Evolutionary conservation across 164 flowering plant genomes (phyloP), one percentile per base, ranked within the genome.

Genomic region (Stephania yunnanensis): DNA sequence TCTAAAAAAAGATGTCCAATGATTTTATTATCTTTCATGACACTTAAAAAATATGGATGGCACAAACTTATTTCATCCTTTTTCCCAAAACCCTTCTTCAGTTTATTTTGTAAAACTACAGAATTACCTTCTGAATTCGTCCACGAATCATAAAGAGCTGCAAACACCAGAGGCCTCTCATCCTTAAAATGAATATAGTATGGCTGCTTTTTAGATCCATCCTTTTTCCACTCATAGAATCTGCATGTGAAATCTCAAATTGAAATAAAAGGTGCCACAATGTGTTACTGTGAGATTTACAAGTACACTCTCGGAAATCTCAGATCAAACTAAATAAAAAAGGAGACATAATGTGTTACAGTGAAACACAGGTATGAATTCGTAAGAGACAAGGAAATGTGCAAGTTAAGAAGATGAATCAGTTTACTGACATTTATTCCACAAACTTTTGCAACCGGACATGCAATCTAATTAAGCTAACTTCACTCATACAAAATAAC

Each of bases 201-300:
- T 30, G 99, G 98, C 85, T 93, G 98, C 87, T 88, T 93, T 79
- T 81, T 91, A 3, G 94, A 80, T 13, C 97, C 94, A 85, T 92
- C 93, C 75, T 93, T 95, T 80, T 92, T 93, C 98, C 99, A 95
- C 80, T 95, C 99, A 83, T 93, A 95, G 79, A 89, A 91, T 76
- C 97, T 91, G 80, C 78, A 82, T 13, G 48, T 15, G 75, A 53
- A 69, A 4, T 17, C 9, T 45, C 29, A 65, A 46, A 36, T 30
- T 15, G 5, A 42, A 58, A 46, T 25, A 25, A 25, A 25, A 25
- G 25, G 25, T 25, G 25, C 0, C 25, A 25, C 25, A 25, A 25
- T 25, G 25, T 0, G 25, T 25, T 25, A 25, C 25, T 25, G 25
- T 25, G 42, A 36, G 42, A 36, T 4, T 0, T 36, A 36, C 42